Evolutionary conservation across 768 basidiomycete genomes (phyloP).

Genomic region (Russula lepida): DNA sequence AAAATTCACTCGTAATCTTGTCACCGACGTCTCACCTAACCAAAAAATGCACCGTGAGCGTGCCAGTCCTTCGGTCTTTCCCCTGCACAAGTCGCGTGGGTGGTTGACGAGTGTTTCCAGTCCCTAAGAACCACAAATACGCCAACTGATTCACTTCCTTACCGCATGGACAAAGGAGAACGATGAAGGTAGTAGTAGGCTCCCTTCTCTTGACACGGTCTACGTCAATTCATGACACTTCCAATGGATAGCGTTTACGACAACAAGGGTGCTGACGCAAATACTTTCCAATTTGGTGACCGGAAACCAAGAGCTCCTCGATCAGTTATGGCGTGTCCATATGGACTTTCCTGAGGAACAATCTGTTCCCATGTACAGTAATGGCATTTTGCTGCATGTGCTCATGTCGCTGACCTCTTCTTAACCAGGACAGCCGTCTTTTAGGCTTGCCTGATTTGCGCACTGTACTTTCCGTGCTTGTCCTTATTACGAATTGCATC

Average conservation of each 20-base stretch:
- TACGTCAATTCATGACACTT: not conserved
- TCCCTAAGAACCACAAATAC: slow-evolving; percentile 60
- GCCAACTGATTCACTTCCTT: slow-evolving; percentile 58
- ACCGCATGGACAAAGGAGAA: slow-evolving; percentile 66
- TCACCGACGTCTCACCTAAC: slow-evolving; percentile 65
- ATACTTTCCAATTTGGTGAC: slow-evolving; percentile 81
- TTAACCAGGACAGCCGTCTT: slow-evolving; percentile 37
- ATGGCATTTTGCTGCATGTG: slow-evolving; percentile 3
- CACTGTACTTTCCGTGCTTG: slow-evolving; percentile 9
- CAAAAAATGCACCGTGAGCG: slow-evolving; percentile 69
- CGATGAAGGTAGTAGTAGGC: slow-evolving; percentile 39
- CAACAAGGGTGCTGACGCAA: slow-evolving; percentile 64
- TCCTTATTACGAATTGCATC: slow-evolving; percentile 19
- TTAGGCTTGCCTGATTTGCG: slow-evolving; percentile 14
- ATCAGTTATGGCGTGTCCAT: slow-evolving; percentile 53
- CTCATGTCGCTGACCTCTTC: not conserved
- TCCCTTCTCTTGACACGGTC: not conserved
- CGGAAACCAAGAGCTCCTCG: slow-evolving; percentile 49
- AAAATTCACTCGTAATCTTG: slow-evolving; percentile 77
- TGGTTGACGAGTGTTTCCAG: slow-evolving; percentile 31
- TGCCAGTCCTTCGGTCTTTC: not conserved
- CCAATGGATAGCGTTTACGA: slow-evolving; percentile 43
- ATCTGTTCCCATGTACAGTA: slow-evolving; percentile 70
- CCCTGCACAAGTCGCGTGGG: not conserved
- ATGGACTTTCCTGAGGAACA: slow-evolving; percentile 64